Base-by-base conservation (phyloP, 305 asterid species). In the Euphrasia arctica region DNA sequence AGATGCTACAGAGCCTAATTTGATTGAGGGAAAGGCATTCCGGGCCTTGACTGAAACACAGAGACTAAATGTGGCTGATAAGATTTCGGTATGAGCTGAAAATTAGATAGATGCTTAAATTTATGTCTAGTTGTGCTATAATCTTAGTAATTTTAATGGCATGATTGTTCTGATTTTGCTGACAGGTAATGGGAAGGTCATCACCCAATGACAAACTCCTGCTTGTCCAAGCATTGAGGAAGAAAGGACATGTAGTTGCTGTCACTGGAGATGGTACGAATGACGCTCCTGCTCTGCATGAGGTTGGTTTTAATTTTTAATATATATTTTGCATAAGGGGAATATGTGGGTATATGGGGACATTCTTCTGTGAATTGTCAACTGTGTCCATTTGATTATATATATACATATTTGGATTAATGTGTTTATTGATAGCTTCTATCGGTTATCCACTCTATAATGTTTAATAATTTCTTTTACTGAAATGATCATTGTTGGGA, bases 181-280 rank as follows among this genome's bases (percentile, higher is more conserved):
- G 63, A 42, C 69, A 92, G 99, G 99, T 93, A 61, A 93, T 93
- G 99, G 99, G 97, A 66, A 83, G 99, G 77, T 93, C 99, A 31
- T 88, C 99, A 5, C 99, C 99, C 9, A 88, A 80, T 75, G 99
- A 93, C 78, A 93, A 93, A 69, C 92, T 93, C 69, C 62, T 90
- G 81, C 92, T 93, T 58, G 99, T 93, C 59, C 97, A 93, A 88
- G 93, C 97, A 57, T 73, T 93, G 73, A 88, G 99, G 82, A 90
- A 75, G 80, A 82, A 28, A 49, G 96, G 95, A 14, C 97, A 93
- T 63, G 97, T 93, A 39, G 99, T 93, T 56, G 99, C 96, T 68
- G 99, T 93, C 48, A 93, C 99, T 52, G 99, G 99, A 71, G 99
- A 93, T 81, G 99, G 99, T 14, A 90, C 99, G 62, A 93, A 93